Conservation (phyloP, 2,329 filamentous ascomycete genomes). For the Didymella keratinophila region DNA sequence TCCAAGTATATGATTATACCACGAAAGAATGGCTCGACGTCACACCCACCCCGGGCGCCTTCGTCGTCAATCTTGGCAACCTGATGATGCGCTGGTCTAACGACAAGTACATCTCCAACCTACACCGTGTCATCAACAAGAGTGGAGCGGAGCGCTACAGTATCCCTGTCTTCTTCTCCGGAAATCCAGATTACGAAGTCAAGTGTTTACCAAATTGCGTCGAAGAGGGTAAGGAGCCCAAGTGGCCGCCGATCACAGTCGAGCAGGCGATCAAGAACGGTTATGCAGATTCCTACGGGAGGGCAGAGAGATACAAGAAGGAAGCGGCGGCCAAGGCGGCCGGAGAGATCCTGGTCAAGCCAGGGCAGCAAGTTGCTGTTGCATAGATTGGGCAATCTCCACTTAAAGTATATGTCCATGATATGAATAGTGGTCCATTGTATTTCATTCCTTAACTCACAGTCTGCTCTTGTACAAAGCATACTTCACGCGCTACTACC, state of each 20-base stretch:
- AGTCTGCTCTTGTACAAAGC: not conserved
- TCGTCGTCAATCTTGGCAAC: slow-evolving; percentile 82
- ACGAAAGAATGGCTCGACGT: slow-evolving; percentile 80
- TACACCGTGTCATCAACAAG: slow-evolving; percentile 55
- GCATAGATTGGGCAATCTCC: slow-evolving; percentile 12
- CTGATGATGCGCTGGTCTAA: slow-evolving; percentile 55
- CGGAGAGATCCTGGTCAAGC: slow-evolving; percentile 6
- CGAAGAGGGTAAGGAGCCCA: slow-evolving; percentile 45
- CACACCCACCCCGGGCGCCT: slow-evolving; percentile 75
- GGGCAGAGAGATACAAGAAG: slow-evolving; percentile 53
- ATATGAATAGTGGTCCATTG: no score
- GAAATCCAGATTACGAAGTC: slow-evolving; percentile 55
- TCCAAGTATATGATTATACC: slow-evolving; percentile 79
- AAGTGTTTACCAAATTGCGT: slow-evolving; percentile 55
- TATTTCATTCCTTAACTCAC: not conserved
- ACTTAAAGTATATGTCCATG: not conserved
- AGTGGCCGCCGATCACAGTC: slow-evolving; percentile 55
- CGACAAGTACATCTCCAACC: slow-evolving; percentile 53
- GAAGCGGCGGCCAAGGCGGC: slow-evolving; percentile 38
- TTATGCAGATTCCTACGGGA: slow-evolving; percentile 56
- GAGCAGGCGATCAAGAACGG: slow-evolving; percentile 51
- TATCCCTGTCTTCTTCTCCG: slow-evolving; percentile 52
- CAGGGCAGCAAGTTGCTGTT: slow-evolving; percentile 28
- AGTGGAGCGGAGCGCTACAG: slow-evolving; percentile 47
- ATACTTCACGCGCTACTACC: not conserved